Evolutionary conservation across 78 protist species (phyloP).

Genomic region (Dictyostelium capitatum): DNA sequence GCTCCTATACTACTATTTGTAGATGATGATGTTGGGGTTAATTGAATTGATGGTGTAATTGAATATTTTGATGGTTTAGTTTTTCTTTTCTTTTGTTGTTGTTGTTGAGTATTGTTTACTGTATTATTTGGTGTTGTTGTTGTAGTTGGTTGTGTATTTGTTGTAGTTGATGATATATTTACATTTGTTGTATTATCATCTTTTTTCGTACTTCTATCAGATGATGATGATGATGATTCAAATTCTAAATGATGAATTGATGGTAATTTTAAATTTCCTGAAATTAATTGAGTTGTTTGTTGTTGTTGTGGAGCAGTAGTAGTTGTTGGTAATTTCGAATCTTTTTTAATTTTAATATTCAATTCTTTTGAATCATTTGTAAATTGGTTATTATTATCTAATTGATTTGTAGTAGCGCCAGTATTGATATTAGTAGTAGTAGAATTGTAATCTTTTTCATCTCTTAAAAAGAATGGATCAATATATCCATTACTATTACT

Average conservation of each 20-base stretch:
- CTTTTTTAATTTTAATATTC: slow-evolving; percentile 38
- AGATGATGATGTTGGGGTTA: not conserved
- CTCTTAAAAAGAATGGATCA: slow-evolving; percentile 27
- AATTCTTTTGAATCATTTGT: slow-evolving; percentile 21
- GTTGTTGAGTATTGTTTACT: not conserved
- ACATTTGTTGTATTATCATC: slow-evolving; percentile 27
- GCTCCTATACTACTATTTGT: slow-evolving; percentile 9
- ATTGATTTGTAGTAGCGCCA: not conserved
- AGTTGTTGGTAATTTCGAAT: not conserved
- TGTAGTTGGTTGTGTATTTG: not conserved
- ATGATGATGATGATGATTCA: too few relatives aligned
- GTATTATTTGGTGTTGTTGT: not conserved
- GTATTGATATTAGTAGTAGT: not conserved
- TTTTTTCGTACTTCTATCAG: slow-evolving; percentile 8
- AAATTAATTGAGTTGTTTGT: not conserved
- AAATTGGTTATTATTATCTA: not conserved
- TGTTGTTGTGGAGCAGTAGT: not conserved
- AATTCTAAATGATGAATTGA: slow-evolving; percentile 68
- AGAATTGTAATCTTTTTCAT: slow-evolving; percentile 16
- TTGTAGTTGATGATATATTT: not conserved
- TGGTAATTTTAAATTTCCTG: slow-evolving; percentile 45
- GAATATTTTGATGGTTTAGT: slow-evolving; percentile 69
- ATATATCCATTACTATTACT: not conserved
- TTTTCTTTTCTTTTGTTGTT: slow-evolving; percentile 37
- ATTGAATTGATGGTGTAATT: not conserved